phyloP scores from a whole-genome alignment of 1,139 yeast genomes.

The Yamadazyma dushanensis region DNA sequence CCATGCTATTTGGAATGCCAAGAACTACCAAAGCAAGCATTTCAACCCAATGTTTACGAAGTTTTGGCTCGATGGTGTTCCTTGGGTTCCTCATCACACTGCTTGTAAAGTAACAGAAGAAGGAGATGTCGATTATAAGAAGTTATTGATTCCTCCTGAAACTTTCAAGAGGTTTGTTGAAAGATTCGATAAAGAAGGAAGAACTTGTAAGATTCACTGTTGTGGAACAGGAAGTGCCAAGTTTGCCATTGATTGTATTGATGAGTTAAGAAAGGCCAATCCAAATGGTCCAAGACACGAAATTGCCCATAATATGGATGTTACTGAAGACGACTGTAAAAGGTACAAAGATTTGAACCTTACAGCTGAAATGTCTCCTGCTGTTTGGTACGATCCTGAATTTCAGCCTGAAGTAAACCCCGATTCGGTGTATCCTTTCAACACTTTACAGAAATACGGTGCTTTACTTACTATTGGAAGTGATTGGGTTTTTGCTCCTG shows the following conservation, averaged over 20 bases:
- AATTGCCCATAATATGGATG: constrained; percentile 24
- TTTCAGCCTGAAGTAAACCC: constrained; percentile 23
- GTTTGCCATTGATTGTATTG: constrained; percentile 23
- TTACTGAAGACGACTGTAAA: constrained; percentile 19
- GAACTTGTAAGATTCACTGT: constrained; percentile 22
- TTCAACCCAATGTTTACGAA: constrained; percentile 22
- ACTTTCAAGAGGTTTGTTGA: constrained; percentile 20
- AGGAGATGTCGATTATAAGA: constrained; percentile 17
- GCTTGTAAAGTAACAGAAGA: constrained; percentile 21
- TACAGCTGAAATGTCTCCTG: constrained; percentile 24
- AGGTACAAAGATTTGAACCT: constrained; percentile 19
- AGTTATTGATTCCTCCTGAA: constrained; percentile 21
- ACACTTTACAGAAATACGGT: constrained; percentile 19
- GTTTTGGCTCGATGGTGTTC: constrained; percentile 24
- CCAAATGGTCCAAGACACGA: constrained; percentile 24
- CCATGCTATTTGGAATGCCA: constrained; percentile 20
- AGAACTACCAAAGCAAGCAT: constrained; percentile 20
- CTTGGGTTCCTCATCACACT: constrained; percentile 22
- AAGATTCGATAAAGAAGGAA: constrained; percentile 20
- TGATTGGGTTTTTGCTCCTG: constrained; percentile 26
- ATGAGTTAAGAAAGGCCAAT: constrained; percentile 19
- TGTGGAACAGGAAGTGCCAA: constrained; percentile 24
- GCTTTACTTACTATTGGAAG: constrained; percentile 23
- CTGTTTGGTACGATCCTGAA: constrained; percentile 23
- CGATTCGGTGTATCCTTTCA: constrained; percentile 23